Percentiles rank a stretch among this genome's conserved stretches.
These are phyloP conservation scores for Nicotiana attenuata DNA, from an alignment of 257 asterid genomes.

Conservation along the genomic window DNA sequence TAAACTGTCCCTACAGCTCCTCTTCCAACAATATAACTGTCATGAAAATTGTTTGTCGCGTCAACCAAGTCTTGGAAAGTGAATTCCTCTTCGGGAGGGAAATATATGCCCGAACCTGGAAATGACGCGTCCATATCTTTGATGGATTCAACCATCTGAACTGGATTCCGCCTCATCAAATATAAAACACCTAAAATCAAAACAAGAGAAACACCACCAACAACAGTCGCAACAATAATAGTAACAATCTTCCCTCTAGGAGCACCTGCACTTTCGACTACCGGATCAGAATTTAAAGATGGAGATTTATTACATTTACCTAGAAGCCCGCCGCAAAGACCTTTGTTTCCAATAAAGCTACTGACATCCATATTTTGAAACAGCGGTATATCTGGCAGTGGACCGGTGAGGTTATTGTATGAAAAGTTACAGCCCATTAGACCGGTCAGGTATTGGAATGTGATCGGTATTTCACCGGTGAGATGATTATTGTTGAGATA, in stretches of 20 bases:
- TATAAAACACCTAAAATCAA: conserved; percentile 44
- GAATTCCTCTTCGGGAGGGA: conserved; percentile 85
- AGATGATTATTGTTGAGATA: conserved; percentile 63
- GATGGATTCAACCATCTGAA: conserved; percentile 22
- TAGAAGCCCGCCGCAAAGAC: conserved; percentile 78
- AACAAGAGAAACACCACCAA: conserved; percentile 67
- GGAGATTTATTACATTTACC: conserved; percentile 39
- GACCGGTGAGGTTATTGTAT: conserved; percentile 62
- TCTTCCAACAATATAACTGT: conserved; percentile 56
- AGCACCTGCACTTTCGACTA: conserved; percentile 4
- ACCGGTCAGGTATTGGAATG: conserved; percentile 66
- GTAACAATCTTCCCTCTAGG: conserved; percentile 55
- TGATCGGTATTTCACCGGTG: conserved; percentile 76
- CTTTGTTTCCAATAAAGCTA: conserved; percentile 71
- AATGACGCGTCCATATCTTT: conserved; percentile 42
- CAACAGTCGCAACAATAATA: conserved; percentile 39
- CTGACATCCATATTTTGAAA: conserved; percentile 56
- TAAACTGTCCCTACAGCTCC: conserved; percentile 90
- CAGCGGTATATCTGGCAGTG: conserved; percentile 56
- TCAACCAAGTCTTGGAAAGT: conserved; percentile 78
- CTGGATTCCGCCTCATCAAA: conserved; percentile 48
- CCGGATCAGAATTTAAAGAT: conserved; percentile 6
- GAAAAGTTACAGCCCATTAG: conserved; percentile 84
- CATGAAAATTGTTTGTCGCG: conserved; percentile 75
- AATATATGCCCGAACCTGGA: conserved; percentile 58